Base-by-base conservation (phyloP, 768 basidiomycete genomes). In the Candolleomyces aberdarensis region DNA sequence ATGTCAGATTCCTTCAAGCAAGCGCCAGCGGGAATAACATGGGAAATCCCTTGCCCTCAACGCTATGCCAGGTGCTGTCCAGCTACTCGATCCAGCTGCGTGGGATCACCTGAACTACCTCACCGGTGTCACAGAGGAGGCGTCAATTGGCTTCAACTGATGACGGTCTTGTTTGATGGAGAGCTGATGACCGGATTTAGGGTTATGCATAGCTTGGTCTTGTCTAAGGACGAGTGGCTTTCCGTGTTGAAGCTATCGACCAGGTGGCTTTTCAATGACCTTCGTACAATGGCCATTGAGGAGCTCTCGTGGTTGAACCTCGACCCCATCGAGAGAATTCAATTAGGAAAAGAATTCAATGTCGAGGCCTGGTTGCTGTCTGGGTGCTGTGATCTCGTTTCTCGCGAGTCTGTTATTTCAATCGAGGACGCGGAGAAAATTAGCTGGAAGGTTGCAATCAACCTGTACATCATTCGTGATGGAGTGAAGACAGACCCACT, bases 181-280 rank as follows among this genome's bases (percentile, higher is more conserved):
- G 15, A 41, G 54, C 36, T 56, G 1, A 10, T 26, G 14, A 14
- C n/a, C 10, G 7, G 0, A 17, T 44, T 36, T 32, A n/a, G 52
- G 20, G n/a, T 20, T 31, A 1, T 22, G 44, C 31, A 48, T 41
- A 29, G 49, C 10, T 11, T 32, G 15, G 36, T 3, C 13, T 54
- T 67, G 2, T 62, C 54, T 9, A 63, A 64, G 17, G 67, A 71
- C 9, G 69, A 69, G 49, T 80, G 80, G 81, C 63, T 73, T 17
- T 69, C 74, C 0, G 70, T 76, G 32, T 63, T 78, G n/a, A 75
- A 75, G 61, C 65, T 80, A 20, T 67, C 79, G 10, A 73, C 65
- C 7, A 73, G 75, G 66, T 81, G 79, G 76, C 63, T 68, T 41
- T 76, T 77, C 55, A 63, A 68, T 17, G 53, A 60, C 14, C 52